phyloP scores from a whole-genome alignment of 2,329 filamentous ascomycete species.

The Cordyceps farinosa region DNA sequence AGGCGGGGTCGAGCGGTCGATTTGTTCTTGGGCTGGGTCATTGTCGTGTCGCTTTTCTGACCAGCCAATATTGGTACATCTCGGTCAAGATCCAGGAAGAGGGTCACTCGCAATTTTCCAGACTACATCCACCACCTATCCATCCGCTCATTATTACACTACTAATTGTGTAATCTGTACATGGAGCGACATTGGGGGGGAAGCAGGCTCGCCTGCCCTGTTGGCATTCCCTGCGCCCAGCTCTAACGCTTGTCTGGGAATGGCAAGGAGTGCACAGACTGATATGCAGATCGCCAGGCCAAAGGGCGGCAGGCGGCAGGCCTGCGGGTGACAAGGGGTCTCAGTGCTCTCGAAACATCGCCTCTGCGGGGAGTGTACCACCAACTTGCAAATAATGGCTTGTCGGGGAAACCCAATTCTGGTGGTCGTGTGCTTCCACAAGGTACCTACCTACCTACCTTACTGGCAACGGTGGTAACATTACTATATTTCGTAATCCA shows the following conservation, averaged over 20 bases:
- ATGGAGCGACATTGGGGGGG: background rate
- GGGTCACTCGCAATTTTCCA: background rate
- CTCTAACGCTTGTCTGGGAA: slow-evolving; percentile 5
- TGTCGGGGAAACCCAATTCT: background rate
- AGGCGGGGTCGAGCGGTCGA: slow-evolving; percentile 9
- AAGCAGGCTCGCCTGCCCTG: background rate
- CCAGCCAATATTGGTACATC: background rate
- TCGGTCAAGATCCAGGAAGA: background rate
- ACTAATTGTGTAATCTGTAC: background rate
- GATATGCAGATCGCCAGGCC: slow-evolving; percentile 1
- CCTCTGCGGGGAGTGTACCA: no score
- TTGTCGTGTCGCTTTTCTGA: background rate
- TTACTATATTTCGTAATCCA: background rate
- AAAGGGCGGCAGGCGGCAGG: background rate
- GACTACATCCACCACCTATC: background rate
- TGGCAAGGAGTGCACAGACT: slow-evolving; percentile 3
- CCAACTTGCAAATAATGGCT: background rate
- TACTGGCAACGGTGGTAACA: no score
- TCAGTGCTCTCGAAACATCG: no score
- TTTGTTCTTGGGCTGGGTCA: background rate
- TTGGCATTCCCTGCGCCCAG: background rate
- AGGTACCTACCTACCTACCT: background rate
- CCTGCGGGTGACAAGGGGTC: background rate
- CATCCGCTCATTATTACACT: no score
- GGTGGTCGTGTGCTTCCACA: background rate